Percentiles rank a stretch among this genome's conserved stretches.
Evolutionary conservation across 2,329 filamentous ascomycete genomes (phyloP).

Genomic region (Exophiala aquamarina): DNA sequence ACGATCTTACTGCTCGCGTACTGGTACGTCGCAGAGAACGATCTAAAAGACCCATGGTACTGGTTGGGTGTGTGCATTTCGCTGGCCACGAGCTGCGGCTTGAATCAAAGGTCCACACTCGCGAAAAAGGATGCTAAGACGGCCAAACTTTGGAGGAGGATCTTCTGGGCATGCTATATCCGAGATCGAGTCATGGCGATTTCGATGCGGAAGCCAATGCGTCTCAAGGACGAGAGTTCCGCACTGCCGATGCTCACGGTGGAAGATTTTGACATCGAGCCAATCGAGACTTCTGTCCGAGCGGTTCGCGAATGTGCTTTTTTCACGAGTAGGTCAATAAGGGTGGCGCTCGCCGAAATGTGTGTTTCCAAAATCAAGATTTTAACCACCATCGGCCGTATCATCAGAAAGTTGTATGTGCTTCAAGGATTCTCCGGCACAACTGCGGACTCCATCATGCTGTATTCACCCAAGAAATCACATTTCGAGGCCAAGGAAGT

Average conservation of each 20-base stretch:
- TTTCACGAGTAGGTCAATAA: slow-evolving; percentile 5
- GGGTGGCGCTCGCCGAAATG: slow-evolving; percentile 18
- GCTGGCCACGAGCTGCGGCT: slow-evolving; percentile 85
- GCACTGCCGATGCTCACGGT: slow-evolving; percentile 10
- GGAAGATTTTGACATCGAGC: slow-evolving; percentile 16
- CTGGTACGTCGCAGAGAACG: slow-evolving; percentile 95
- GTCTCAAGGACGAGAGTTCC: slow-evolving; percentile 74
- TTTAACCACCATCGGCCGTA: slow-evolving; percentile 15
- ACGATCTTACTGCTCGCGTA: slow-evolving; percentile 89
- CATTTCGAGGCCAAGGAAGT: slow-evolving; percentile 10
- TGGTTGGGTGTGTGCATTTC: slow-evolving; percentile 98
- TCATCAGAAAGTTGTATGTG: slow-evolving; percentile 16
- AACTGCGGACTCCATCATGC: slow-evolving; percentile 20
- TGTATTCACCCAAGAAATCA: slow-evolving; percentile 17
- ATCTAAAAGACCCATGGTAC: slow-evolving; percentile 97
- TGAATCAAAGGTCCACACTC: slow-evolving; percentile 67
- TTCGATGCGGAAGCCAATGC: slow-evolving; percentile 86
- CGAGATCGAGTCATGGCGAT: slow-evolving; percentile 87
- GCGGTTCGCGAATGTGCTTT: slow-evolving; percentile 10
- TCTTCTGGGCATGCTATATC: slow-evolving; percentile 98
- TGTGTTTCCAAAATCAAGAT: slow-evolving; percentile 16
- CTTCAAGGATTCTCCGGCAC: slow-evolving; percentile 18
- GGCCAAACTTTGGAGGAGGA: slow-evolving; percentile 84
- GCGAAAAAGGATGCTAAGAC: slow-evolving; percentile 33
- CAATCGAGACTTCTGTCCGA: slow-evolving; percentile 8